phyloP scores from a whole-genome alignment of 2,329 filamentous ascomycete species.

The Neonectria ditissima region DNA sequence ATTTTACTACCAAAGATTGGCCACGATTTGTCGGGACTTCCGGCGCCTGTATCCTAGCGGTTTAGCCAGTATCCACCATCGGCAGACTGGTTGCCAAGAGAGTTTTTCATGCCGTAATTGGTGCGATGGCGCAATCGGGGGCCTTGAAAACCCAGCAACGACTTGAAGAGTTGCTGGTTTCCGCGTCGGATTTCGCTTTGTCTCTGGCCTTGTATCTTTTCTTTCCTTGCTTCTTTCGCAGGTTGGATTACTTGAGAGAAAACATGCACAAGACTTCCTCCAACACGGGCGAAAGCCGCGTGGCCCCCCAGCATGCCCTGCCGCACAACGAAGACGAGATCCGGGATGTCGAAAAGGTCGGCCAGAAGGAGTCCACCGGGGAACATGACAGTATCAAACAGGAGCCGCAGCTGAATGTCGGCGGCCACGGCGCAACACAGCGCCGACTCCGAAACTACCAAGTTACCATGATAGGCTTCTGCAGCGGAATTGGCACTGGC shows the following conservation, averaged over 20 bases:
- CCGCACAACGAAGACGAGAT: conserved; percentile 15
- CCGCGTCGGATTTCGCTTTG: neutral
- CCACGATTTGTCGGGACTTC: neutral
- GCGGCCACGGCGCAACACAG: conserved; percentile 39
- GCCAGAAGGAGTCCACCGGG: neutral
- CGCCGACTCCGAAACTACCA: conserved; percentile 39
- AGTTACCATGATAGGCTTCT: conserved; percentile 43
- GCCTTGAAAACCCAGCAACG: neutral
- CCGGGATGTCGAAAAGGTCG: conserved; percentile 11
- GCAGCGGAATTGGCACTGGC: conserved; percentile 41
- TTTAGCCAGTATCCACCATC: neutral
- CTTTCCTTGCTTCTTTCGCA: neutral
- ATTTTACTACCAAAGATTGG: neutral
- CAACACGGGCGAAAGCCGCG: neutral
- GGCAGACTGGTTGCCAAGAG: neutral
- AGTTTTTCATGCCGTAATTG: neutral
- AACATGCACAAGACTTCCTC: conserved; percentile 8
- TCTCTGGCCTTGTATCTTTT: neutral
- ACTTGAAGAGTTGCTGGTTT: neutral
- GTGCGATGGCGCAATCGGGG: neutral
- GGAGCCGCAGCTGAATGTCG: conserved; percentile 38
- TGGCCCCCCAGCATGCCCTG: neutral
- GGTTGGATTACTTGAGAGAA: neutral
- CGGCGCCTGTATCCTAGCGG: neutral
- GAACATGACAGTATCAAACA: conserved; percentile 16